A percentile compares a stretch with the other conserved stretches of the same genome.
phyloP scores from a whole-genome alignment of 805 yeast genomes.

The Ogataea naganishii region DNA sequence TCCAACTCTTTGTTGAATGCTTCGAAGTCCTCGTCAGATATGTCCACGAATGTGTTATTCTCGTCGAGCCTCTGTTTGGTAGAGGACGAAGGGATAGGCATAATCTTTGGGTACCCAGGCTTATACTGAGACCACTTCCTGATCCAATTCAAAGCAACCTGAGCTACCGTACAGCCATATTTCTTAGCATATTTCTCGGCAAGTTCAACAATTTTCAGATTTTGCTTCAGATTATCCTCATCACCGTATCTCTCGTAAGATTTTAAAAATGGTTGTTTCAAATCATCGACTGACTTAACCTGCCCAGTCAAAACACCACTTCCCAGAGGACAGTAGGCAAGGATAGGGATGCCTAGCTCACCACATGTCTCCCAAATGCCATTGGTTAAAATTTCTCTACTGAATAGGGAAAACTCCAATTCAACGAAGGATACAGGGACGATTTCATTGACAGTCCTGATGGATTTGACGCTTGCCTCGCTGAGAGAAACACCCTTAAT shows the following conservation, averaged over 20 bases:
- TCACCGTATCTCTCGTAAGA: slow-evolving; percentile 48
- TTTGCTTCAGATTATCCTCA: slow-evolving; percentile 43
- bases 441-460: slow-evolving; percentile 47
- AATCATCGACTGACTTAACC: slow-evolving; percentile 33
- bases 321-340: slow-evolving; percentile 80
- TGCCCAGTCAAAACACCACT: slow-evolving; percentile 70
- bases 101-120: slow-evolving; percentile 40
- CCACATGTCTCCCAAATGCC: slow-evolving; percentile 57
- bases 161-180: slow-evolving; percentile 46
- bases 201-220: slow-evolving; percentile 38
- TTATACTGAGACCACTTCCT: slow-evolving; percentile 32
- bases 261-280: slow-evolving; percentile 52
- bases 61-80: slow-evolving; percentile 49
- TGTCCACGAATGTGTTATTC: slow-evolving; percentile 39
- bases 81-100: slow-evolving; percentile 81
- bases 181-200: slow-evolving; percentile 41
- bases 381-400: slow-evolving; percentile 50
- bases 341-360: slow-evolving; percentile 51
- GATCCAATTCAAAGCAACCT: slow-evolving; percentile 64
- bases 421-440: slow-evolving; percentile 63
- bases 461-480: slow-evolving; percentile 58
- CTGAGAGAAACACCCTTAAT: slow-evolving; percentile 67
- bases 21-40: slow-evolving; percentile 50
- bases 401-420: slow-evolving; percentile 67
- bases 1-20: slow-evolving; percentile 40